Evolutionary conservation across 2,329 filamentous ascomycete species (phyloP), one percentile per base, ranked within the genome.

Genomic region (Ascocoryne sarcoides): DNA sequence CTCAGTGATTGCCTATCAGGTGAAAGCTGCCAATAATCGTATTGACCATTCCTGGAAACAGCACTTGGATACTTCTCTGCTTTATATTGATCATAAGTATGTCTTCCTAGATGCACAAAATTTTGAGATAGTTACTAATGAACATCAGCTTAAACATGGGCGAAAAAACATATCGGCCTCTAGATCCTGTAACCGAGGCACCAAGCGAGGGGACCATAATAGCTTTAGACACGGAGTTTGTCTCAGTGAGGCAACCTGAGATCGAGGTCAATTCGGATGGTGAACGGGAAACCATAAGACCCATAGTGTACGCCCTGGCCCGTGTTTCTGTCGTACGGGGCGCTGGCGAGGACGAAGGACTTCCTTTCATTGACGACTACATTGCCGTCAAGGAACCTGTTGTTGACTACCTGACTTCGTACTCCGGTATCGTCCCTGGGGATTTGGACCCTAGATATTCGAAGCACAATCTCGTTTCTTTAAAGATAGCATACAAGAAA

Each of bases 241-340:
- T 98, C 5, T 82, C 88, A 16, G 75, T 95, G 2, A 84, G 93
- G 49, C 84, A 92, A 51, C 87, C 92, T 34, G 90, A 96, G 59
- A 94, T 95, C 39, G 87, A 95, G 57, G 87, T 98, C 66, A 94
- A 93, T 60, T 89, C 90, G 3, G 89, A 95, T 50, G 92, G 92
- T 16, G 85, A 87, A 30, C 81, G 88, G 36, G 88, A 93, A 57
- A 95, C 89, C 10, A 92, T 96, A 30, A 77, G 90, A 1, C 92
- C 92, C 0, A 89, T 84, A 47, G 87, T 89, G 20, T 86, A 92
- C 51, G 90, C 89, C 1, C 75, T 98, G 10, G 92, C 90, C n/a
- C 79, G 92, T 45, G 87, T 93, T 2, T 96, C 89, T 0, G 87
- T 95, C 1, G 73, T 96, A 10, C 78, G 93, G 17, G 89, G 89